Conservation (phyloP, 2,329 filamentous ascomycete species). For the Stagonosporopsis rhizophila region DNA sequence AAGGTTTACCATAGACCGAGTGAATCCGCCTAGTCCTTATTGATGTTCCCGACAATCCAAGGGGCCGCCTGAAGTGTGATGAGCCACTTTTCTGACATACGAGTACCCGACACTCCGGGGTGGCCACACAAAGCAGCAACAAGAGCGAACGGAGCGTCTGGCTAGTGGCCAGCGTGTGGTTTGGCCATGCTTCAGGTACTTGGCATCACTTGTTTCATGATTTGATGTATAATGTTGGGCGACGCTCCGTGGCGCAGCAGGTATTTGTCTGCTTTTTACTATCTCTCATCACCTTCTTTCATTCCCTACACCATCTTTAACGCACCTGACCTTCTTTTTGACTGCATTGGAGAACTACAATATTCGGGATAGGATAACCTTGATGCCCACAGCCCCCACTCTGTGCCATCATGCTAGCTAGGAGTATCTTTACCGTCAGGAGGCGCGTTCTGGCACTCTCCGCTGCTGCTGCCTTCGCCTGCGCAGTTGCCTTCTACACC, state of each 20-base stretch:
- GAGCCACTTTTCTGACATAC: neutral
- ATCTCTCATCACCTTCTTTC: neutral
- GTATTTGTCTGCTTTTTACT: neutral
- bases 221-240: neutral
- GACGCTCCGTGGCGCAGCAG: neutral
- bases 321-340: neutral
- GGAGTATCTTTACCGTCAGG: neutral
- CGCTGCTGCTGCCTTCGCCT: neutral
- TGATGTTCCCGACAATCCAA: neutral
- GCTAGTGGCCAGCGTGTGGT: neutral
- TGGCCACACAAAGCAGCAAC: neutral
- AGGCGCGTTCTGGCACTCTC: neutral
- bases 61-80: neutral
- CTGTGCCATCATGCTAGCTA: neutral
- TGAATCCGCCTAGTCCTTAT: neutral
- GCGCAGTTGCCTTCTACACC: neutral
- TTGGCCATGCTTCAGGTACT: neutral
- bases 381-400: neutral
- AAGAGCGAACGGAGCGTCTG: neutral
- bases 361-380: neutral
- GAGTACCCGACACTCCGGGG: neutral
- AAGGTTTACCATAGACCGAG: neutral
- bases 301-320: neutral
- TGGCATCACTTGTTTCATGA: neutral
- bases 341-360: neutral